These are phyloP conservation scores for Andrographis paniculata DNA, from an alignment of 305 asterid species.

Conservation along the genomic window DNA sequence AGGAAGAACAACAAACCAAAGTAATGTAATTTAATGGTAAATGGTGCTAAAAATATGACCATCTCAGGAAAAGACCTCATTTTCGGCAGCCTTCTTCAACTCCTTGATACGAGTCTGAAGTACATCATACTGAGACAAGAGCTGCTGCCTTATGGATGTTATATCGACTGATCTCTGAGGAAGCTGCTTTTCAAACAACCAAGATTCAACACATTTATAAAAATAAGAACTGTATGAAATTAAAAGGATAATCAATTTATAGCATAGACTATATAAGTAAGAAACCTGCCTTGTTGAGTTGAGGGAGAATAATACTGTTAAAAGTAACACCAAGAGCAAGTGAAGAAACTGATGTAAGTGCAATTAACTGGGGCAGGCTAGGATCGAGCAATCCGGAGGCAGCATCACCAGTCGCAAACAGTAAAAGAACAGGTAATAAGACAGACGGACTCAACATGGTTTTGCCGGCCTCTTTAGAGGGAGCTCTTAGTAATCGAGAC, in stretches of 20 bases:
- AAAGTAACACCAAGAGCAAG: constrained; percentile 68
- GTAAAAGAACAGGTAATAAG: constrained; percentile 52
- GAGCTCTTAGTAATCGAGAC: constrained; percentile 72
- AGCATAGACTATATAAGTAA: neutral
- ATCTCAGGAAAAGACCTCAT: constrained; percentile 50
- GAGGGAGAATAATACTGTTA: constrained; percentile 55
- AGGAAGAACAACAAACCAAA: neutral
- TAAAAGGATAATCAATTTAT: neutral
- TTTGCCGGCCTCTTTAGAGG: constrained; percentile 44
- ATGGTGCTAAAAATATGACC: neutral
- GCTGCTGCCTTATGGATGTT: constrained; percentile 69
- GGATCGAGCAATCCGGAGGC: constrained; percentile 89
- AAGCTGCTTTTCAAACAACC: constrained; percentile 41
- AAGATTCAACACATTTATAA: neutral
- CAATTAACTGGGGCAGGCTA: constrained; percentile 70
- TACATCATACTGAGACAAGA: constrained; percentile 78
- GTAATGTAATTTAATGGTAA: neutral
- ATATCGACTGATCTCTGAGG: constrained; percentile 71
- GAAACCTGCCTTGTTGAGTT: constrained; percentile 59
- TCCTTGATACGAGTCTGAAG: constrained; percentile 91
- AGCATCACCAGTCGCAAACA: constrained; percentile 83
- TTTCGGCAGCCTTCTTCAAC: constrained; percentile 75
- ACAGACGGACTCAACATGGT: constrained; percentile 60
- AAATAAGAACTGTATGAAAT: too few species aligned
- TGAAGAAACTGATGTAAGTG: constrained; percentile 67